Evolutionary conservation across 768 basidiomycete species (phyloP).

Genomic region (Favolaschia claudopus): DNA sequence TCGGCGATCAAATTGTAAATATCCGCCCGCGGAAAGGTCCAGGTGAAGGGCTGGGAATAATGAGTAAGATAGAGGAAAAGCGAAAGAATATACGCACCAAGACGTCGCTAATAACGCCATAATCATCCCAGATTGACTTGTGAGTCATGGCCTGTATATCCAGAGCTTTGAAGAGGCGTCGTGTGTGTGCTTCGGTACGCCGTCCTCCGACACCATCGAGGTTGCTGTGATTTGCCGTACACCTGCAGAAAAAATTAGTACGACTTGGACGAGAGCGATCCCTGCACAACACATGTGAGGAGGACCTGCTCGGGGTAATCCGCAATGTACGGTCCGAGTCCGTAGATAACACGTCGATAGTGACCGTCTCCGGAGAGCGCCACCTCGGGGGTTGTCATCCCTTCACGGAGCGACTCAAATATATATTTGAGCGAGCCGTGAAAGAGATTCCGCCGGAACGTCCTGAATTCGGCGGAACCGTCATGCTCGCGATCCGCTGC

Average conservation of each 20-base stretch:
- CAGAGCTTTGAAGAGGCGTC: conserved; percentile 27
- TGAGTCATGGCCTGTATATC: conserved; percentile 34
- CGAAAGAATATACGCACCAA: conserved; percentile 32
- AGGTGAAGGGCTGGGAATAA: conserved; percentile 42
- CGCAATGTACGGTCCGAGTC: conserved; percentile 43
- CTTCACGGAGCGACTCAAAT: conserved; percentile 26
- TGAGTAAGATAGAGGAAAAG: not conserved
- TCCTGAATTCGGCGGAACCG: not conserved
- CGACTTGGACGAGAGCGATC: conserved; percentile 27
- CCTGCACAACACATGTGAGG: conserved; percentile 40
- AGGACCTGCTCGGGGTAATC: conserved; percentile 47
- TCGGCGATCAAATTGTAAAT: conserved; percentile 44
- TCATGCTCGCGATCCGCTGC: not conserved
- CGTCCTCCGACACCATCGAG: conserved; percentile 33
- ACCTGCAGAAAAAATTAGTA: conserved; percentile 29
- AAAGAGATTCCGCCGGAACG: conserved; percentile 39
- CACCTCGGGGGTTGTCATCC: conserved; percentile 37
- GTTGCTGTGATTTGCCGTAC: conserved; percentile 29
- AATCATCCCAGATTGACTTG: conserved; percentile 37
- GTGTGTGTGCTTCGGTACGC: conserved; percentile 28
- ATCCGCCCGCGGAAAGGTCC: conserved; percentile 40
- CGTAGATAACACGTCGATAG: not conserved
- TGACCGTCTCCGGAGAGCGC: conserved; percentile 35
- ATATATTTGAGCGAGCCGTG: conserved; percentile 36
- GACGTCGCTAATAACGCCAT: conserved; percentile 41